phyloP scores from a whole-genome alignment of 2,329 filamentous ascomycete species.

The Exophiala sp. region DNA sequence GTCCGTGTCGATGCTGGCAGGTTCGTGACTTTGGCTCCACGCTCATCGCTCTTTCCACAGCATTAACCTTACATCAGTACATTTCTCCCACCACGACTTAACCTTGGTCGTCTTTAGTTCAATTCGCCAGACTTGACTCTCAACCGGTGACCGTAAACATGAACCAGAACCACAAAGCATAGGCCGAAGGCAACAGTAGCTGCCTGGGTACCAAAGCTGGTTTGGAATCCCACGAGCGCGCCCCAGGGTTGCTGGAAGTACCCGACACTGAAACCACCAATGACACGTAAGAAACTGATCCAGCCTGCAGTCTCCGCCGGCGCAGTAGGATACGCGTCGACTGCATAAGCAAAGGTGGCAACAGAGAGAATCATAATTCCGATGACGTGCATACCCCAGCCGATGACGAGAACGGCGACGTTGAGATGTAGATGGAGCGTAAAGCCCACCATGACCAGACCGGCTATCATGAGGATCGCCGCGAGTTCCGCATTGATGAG shows the following conservation, averaged over 20 bases:
- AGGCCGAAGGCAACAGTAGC: no score
- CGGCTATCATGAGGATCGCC: conserved; percentile 47
- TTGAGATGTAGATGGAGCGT: conserved; percentile 48
- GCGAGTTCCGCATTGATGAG: conserved; percentile 47
- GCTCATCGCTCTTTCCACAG: no score
- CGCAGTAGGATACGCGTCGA: conserved; percentile 54
- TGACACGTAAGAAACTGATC: conserved; percentile 48
- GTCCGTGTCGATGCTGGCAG: no score
- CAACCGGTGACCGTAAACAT: no score
- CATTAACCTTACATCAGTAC: no score
- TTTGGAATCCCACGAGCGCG: no score
- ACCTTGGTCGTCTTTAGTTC: no score
- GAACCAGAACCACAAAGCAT: no score
- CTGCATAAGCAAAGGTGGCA: conserved; percentile 49
- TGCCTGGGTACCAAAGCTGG: no score
- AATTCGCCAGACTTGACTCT: no score
- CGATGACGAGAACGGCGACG: conserved; percentile 47
- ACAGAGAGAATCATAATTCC: conserved; percentile 34
- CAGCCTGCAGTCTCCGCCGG: conserved; percentile 52
- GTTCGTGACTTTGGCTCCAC: no score
- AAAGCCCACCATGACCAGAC: conserved; percentile 52
- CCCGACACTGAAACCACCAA: conserved; percentile 44
- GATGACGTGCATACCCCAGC: conserved; percentile 50
- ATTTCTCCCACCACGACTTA: no score
- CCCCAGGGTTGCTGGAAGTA: conserved; percentile 55